Base-by-base conservation (phyloP, 2,329 filamentous ascomycete species). In the Colletotrichum coccodes region DNA sequence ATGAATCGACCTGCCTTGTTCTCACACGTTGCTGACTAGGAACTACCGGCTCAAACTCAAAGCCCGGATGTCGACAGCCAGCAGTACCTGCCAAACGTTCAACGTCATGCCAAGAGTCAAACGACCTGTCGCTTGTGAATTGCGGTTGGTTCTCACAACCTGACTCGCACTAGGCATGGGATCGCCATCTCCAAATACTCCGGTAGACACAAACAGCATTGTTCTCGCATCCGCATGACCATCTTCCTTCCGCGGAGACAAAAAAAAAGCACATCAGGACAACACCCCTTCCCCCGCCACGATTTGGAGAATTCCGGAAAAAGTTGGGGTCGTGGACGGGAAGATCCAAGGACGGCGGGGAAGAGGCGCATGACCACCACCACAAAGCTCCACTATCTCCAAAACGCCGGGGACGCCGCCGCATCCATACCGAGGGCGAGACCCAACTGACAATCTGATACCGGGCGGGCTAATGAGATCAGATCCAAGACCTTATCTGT, bases 401-500 rank as follows among this genome's bases (percentile, higher is more conserved):
- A 44, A 44, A 44, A 44, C 42, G 42, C 42, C 42, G 42, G 42
- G n/a, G n/a, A 23, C 21, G 42, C 42, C 42, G 42, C 42, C 36
- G 36, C 36, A 38, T 16, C 12, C 36, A 38, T 16, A 6, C 36
- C 36, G 36, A n/a, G 40, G 21, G 50, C 30, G 50, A 26, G 34
- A 54, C 50, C 8, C 30, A 3, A 23, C 9, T n/a, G 49, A 32
- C 11, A 23, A 34, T 34, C 28, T 44, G 40, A 36, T 7, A 49
- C 16, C 18, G 18, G 54, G 28, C 54, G 38, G 16, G 50, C 50
- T 53, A 28, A 40, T 4, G 40, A 36, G 42, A 50, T 44, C 42
- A 34, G 36, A 6, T 23, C 50, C 47, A 46, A 16, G 32, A 50
- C 46, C 36, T 58, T 64, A 68, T 53, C 57, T 56, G 44, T 54